phyloP scores from a whole-genome alignment of 2,329 filamentous ascomycete genomes.

The Gaeumannomyces sp. region DNA sequence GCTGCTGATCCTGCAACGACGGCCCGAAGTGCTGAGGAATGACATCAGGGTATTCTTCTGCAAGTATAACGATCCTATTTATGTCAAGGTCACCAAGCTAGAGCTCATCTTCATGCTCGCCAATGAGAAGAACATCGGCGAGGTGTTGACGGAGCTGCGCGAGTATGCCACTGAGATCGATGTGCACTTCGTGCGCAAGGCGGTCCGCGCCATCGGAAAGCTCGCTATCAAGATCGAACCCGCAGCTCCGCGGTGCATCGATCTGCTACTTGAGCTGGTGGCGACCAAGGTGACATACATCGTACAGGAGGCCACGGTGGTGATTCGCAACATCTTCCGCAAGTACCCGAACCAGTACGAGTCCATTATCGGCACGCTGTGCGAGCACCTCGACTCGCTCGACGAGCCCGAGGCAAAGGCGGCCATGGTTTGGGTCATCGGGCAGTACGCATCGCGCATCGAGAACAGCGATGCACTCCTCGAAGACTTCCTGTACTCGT shows the following conservation, averaged over 20 bases:
- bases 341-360: conserved; percentile 99
- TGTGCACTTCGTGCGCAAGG: conserved; percentile 96
- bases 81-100: conserved; percentile 97
- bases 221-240: conserved; percentile 98
- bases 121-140: conserved; percentile 88
- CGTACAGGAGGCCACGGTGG: conserved; percentile 96
- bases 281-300: conserved; percentile 99
- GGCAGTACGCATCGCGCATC: conserved; percentile 93
- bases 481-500: conserved; percentile 91
- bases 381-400: conserved; percentile 91
- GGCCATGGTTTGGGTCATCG: conserved; percentile 99
- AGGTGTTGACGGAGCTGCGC: conserved; percentile 86
- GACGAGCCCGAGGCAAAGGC: conserved; percentile 98
- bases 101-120: conserved; percentile 99
- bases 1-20: conserved; percentile 82
- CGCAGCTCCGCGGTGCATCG: conserved; percentile 84
- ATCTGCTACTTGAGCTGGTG: conserved; percentile 84
- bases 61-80: conserved; percentile 99
- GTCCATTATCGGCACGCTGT: conserved; percentile 90
- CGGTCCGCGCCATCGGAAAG: conserved; percentile 94
- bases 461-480: conserved; percentile 92
- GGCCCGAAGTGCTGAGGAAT: conserved; percentile 88
- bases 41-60: conserved; percentile 99
- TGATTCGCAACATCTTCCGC: conserved; percentile 98
- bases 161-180: conserved; percentile 99